Conservation (phyloP, 108 stramenopile species). For the Pseudonitzschia delicatissima region DNA sequence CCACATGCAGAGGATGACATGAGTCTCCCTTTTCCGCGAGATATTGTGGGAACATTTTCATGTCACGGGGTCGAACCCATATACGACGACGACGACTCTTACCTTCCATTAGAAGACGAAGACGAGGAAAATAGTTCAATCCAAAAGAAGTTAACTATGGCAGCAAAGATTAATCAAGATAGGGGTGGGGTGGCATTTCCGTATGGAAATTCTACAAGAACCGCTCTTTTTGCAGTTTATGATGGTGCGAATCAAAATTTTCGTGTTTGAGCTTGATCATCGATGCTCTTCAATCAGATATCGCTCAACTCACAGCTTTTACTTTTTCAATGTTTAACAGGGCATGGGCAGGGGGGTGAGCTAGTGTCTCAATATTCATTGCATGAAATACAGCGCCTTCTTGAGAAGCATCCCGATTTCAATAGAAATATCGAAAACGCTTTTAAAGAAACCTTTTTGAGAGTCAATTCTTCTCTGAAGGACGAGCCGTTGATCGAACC, state of each 20-base stretch:
- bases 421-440: conserved; percentile 50
- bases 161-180: conserved; percentile 97
- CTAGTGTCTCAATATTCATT: conserved; percentile 87
- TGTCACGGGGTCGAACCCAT: conserved; percentile 98
- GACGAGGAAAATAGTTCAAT: conserved; percentile 28
- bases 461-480: conserved; percentile 74
- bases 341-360: conserved; percentile 92
- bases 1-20: conserved; percentile 39
- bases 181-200: conserved; percentile 91
- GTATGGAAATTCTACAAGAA: conserved; percentile 60
- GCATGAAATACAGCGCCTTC: conserved; percentile 68
- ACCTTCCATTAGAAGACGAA: conserved; percentile 38
- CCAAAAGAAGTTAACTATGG: conserved; percentile 34
- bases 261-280: too few species aligned
- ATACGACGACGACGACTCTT: conserved; percentile 49
- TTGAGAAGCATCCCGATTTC: conserved; percentile 63
- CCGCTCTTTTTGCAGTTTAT: conserved; percentile 88
- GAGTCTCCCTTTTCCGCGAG: conserved; percentile 63
- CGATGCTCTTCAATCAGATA: background rate
- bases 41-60: conserved; percentile 82
- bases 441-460: conserved; percentile 75
- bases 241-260: conserved; percentile 51
- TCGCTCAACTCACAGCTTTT: background rate
- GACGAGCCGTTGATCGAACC: conserved; percentile 68
- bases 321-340: conserved; percentile 7